phyloP scores from a whole-genome alignment of 441 rosid genomes.

The Hura crepitans region DNA sequence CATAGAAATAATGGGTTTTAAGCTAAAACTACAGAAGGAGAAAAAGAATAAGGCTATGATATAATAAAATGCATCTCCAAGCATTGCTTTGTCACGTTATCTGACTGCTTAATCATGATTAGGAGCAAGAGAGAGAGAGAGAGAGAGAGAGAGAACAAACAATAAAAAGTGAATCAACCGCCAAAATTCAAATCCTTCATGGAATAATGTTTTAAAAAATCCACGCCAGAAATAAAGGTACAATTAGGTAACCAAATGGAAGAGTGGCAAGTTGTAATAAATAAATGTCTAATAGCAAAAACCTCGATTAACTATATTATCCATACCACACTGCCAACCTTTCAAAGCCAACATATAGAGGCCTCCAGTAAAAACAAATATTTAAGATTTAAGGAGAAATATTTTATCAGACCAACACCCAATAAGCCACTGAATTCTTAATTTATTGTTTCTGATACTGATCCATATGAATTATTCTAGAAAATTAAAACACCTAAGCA shows the following conservation, averaged over 20 bases:
- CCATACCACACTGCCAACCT: not conserved
- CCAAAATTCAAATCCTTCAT: not conserved
- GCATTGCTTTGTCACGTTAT: not conserved
- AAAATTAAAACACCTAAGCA: not conserved
- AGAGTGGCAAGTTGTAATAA: not conserved
- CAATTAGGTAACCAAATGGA: not conserved
- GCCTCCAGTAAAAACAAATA: not conserved
- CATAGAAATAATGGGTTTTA: not conserved
- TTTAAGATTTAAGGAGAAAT: conserved; percentile 1
- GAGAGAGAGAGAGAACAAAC: not conserved
- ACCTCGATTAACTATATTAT: not conserved
- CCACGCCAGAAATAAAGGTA: not conserved
- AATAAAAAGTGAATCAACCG: not conserved
- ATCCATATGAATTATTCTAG: not conserved
- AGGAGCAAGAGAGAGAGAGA: not conserved
- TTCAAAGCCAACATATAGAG: not conserved
- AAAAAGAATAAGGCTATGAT: not conserved
- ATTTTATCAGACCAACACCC: not conserved
- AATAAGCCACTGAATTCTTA: not conserved
- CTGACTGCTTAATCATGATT: not conserved
- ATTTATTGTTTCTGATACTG: not conserved
- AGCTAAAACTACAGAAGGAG: not conserved
- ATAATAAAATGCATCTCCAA: not conserved
- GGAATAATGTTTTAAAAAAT: not conserved
- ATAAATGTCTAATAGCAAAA: not conserved